phyloP scores from a whole-genome alignment of 768 basidiomycete genomes.

The Amanita rubescens region DNA sequence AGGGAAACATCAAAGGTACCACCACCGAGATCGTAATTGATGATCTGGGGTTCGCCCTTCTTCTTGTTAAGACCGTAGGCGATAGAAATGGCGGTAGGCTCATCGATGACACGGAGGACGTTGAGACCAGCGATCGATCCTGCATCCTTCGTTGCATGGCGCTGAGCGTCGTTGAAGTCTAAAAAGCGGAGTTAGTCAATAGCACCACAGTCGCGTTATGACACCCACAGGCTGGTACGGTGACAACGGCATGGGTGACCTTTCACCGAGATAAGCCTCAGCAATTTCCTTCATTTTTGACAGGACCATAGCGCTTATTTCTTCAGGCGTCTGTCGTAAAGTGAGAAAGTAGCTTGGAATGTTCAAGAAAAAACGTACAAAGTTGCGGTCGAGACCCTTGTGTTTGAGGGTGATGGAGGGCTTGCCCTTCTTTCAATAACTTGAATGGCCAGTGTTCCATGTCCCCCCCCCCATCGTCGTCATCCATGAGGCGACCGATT shows the following conservation, averaged over 20 bases:
- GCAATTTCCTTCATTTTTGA: constrained; percentile 98
- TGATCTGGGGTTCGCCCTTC: constrained; percentile 90
- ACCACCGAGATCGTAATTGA: constrained; percentile 98
- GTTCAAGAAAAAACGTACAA: constrained; percentile 44
- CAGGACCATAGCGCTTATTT: constrained; percentile 97
- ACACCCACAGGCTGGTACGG: constrained; percentile 84
- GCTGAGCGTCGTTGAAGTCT: constrained; percentile 99
- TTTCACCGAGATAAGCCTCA: constrained; percentile 89
- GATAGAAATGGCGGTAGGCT: constrained; percentile 96
- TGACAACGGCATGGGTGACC: constrained; percentile 88
- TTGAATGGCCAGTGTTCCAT: constrained; percentile 91
- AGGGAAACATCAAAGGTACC: constrained; percentile 98
- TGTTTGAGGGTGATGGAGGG: constrained; percentile 72
- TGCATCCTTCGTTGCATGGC: constrained; percentile 97
- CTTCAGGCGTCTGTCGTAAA: constrained; percentile 86
- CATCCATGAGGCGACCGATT: constrained; percentile 81
- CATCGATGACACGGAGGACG: constrained; percentile 98
- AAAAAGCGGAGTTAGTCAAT: constrained; percentile 20
- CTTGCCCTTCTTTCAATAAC: constrained; percentile 71
- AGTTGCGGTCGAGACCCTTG: constrained; percentile 73
- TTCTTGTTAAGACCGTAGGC: constrained; percentile 99
- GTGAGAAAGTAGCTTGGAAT: constrained; percentile 10
- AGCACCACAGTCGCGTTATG: neutral
- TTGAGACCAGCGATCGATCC: constrained; percentile 92
- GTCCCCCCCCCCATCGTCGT: constrained; percentile 73